A percentile compares a stretch with the other conserved stretches of the same genome.
phyloP scores from a whole-genome alignment of 257 asterid genomes.

The Rehmannia glutinosa region DNA sequence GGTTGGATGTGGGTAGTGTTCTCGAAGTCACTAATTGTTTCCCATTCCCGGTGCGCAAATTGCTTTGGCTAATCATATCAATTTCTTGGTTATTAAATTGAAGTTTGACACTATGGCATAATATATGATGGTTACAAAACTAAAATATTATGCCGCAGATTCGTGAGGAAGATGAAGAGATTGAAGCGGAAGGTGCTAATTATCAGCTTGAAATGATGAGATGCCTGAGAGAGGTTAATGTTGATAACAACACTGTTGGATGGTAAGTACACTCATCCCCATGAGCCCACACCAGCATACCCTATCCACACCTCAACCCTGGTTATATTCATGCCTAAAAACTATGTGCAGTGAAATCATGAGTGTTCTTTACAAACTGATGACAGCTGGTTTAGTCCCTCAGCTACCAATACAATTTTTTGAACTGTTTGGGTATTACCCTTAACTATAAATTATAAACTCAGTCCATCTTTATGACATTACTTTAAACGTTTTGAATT shows the following conservation, averaged over 20 bases:
- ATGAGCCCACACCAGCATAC: not conserved
- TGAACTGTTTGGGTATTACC: not conserved
- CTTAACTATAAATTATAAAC: not conserved
- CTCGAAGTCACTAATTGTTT: constrained; percentile 97
- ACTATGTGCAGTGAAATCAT: not conserved
- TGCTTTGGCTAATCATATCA: not conserved
- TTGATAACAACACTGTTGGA: constrained; percentile 96
- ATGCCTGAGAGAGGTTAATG: constrained; percentile 96
- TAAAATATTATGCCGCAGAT: constrained; percentile 33
- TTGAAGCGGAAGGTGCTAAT: constrained; percentile 96
- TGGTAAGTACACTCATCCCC: constrained; percentile 45
- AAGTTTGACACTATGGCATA: not conserved
- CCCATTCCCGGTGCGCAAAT: constrained; percentile 79
- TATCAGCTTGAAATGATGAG: constrained; percentile 99
- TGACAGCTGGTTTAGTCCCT: not conserved
- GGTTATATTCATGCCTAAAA: not conserved
- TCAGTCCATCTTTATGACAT: not conserved
- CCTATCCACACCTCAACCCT: not conserved
- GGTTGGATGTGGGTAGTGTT: constrained; percentile 96
- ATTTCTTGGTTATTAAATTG: not conserved
- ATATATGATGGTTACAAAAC: not conserved
- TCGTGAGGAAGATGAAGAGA: constrained; percentile 96
- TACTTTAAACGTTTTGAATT: not conserved
- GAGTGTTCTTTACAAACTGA: too few species aligned
- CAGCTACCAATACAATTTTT: not conserved